Evolutionary conservation across 495 filamentous ascomycete species (phyloP).

Genomic region (Aspergillus nidulans): DNA sequence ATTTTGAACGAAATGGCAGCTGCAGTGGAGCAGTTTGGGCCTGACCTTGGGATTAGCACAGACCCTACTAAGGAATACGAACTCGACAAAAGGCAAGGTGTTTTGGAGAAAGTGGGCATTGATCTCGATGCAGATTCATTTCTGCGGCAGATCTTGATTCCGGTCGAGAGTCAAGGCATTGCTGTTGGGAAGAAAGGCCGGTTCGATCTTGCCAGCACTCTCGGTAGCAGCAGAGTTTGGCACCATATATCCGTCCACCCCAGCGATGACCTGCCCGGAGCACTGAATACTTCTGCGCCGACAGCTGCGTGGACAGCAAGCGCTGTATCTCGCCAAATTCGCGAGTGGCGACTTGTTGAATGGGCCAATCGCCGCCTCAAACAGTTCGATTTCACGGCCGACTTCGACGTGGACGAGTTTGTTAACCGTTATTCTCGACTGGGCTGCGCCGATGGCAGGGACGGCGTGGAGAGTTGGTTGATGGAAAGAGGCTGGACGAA

Average conservation of each 20-base stretch:
- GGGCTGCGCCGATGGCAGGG: constrained; percentile 83
- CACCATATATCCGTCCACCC: constrained; percentile 91
- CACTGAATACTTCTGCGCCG: constrained; percentile 55
- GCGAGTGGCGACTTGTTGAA: constrained; percentile 88
- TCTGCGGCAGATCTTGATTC: constrained; percentile 76
- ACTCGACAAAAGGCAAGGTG: constrained; percentile 72
- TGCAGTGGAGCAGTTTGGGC: constrained; percentile 71
- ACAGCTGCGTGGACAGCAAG: constrained; percentile 84
- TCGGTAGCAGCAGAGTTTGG: constrained; percentile 86
- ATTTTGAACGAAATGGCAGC: constrained; percentile 80
- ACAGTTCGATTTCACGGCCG: constrained; percentile 91
- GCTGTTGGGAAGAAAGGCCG: constrained; percentile 68
- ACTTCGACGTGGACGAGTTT: constrained; percentile 95
- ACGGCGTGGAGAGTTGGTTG: constrained; percentile 94
- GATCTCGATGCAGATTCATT: constrained; percentile 82
- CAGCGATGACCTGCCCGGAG: constrained; percentile 76
- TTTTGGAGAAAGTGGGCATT: constrained; percentile 79
- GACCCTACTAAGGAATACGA: constrained; percentile 66
- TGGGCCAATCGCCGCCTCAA: constrained; percentile 94
- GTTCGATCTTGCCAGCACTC: constrained; percentile 62
- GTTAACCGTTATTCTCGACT: constrained; percentile 71
- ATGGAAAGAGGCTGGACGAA: constrained; percentile 97
- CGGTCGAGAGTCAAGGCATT: constrained; percentile 68
- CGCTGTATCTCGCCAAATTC: constrained; percentile 84
- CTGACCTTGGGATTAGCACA: constrained; percentile 73